Conservation (phyloP, 192 early-diverging fungal genomes). For the Kappamyces sp. region DNA sequence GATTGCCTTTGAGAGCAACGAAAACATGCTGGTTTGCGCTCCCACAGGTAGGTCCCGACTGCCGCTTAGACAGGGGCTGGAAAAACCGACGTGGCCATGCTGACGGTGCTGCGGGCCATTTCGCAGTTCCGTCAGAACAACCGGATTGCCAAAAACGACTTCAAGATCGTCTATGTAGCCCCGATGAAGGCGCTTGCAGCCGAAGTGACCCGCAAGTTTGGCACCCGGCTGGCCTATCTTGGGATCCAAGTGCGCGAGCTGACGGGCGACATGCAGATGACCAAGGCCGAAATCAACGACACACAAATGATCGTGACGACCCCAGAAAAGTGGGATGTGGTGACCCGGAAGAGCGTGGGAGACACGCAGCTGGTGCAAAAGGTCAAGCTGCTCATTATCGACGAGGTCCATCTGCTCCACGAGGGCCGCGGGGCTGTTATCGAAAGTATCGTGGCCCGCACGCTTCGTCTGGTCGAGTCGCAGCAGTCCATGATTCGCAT, state of each 20-base stretch:
- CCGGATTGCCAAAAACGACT: slow-evolving; percentile 71
- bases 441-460: slow-evolving; percentile 93
- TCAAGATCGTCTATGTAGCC: slow-evolving; percentile 98
- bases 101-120: slow-evolving; percentile 80
- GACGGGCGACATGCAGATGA: slow-evolving; percentile 98
- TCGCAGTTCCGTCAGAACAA: slow-evolving; percentile 50
- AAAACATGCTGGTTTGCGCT: slow-evolving; percentile 97
- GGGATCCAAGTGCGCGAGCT: slow-evolving; percentile 86
- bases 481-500: slow-evolving; percentile 94
- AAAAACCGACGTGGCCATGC: slow-evolving; percentile 96
- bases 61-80: slow-evolving; percentile 42
- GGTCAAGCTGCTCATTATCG: slow-evolving; percentile 89
- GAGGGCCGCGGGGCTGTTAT: slow-evolving; percentile 95
- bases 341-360: slow-evolving; percentile 91
- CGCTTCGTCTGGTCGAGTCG: slow-evolving; percentile 80
- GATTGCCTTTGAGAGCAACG: slow-evolving; percentile 87
- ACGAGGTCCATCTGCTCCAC: slow-evolving; percentile 96
- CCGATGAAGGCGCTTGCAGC: slow-evolving; percentile 98
- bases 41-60: slow-evolving; percentile 77
- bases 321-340: slow-evolving; percentile 99
- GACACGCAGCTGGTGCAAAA: slow-evolving; percentile 89
- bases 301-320: slow-evolving; percentile 99
- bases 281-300: slow-evolving; percentile 82
- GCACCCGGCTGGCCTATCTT: slow-evolving; percentile 67
- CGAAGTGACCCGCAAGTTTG: slow-evolving; percentile 91